Percentiles rank a stretch among this genome's conserved stretches.
Conservation (phyloP, 1,284 basidiomycete genomes). For the Irpex sp. region DNA sequence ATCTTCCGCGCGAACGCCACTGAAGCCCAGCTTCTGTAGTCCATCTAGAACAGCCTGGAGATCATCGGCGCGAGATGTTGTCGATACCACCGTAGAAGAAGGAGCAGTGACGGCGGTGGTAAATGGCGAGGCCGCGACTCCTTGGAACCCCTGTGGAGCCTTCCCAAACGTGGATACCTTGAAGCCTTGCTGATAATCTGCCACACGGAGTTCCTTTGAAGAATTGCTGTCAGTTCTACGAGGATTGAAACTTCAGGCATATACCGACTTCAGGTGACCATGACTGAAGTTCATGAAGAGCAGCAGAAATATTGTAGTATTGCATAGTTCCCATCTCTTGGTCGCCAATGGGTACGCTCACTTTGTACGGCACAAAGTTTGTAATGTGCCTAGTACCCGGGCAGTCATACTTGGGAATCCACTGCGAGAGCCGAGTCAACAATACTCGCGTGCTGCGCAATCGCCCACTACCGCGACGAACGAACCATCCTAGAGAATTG, state of each 20-base stretch:
- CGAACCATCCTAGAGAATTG: background rate
- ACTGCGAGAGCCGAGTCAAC: background rate
- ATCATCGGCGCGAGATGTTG: conserved; percentile 3
- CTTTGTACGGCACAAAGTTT: background rate
- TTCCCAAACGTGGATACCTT: background rate
- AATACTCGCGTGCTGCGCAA: background rate
- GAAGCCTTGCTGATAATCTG: background rate
- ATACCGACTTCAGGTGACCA: background rate
- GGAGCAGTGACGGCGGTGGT: background rate
- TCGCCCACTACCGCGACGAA: background rate
- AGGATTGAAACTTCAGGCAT: background rate
- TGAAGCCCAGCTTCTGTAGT: conserved; percentile 31
- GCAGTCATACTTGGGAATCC: background rate
- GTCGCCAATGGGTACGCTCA: too few relatives aligned
- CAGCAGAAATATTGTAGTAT: background rate
- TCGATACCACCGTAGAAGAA: background rate
- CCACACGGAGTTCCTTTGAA: background rate
- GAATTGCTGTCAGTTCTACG: background rate
- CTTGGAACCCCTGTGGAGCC: background rate
- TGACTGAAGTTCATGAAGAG: background rate
- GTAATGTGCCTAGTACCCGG: background rate
- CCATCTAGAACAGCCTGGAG: conserved; percentile 22
- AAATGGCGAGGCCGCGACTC: too few relatives aligned
- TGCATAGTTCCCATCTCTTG: too few relatives aligned
- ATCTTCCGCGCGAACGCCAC: conserved; percentile 28